Percentiles rank a stretch among this genome's conserved stretches.
Evolutionary conservation across 2,329 filamentous ascomycete genomes (phyloP).

Genomic region (Xylaria sp.): DNA sequence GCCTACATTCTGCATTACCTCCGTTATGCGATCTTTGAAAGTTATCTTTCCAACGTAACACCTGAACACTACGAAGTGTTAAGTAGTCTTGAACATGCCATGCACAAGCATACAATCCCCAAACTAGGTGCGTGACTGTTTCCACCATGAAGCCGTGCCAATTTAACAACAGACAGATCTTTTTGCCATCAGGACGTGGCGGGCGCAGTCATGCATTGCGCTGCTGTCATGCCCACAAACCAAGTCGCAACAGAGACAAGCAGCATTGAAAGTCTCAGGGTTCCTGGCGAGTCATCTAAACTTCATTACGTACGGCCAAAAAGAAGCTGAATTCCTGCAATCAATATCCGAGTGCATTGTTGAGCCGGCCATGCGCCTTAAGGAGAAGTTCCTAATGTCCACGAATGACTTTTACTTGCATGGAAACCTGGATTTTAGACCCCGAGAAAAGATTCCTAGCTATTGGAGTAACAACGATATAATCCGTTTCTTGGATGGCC

Average conservation of each 20-base stretch:
- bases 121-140: conserved; percentile 1
- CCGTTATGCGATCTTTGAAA: not conserved
- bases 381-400: conserved; percentile 44
- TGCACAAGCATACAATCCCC: not conserved
- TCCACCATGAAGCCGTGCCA: not conserved
- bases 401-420: conserved; percentile 43
- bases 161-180: conserved; percentile 2
- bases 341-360: conserved; percentile 30
- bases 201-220: conserved; percentile 33
- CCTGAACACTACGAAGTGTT: not conserved
- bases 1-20: conserved; percentile 10
- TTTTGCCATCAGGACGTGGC: conserved; percentile 13
- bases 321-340: not conserved
- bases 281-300: not conserved
- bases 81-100: not conserved
- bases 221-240: conserved; percentile 34
- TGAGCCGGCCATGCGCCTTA: conserved; percentile 40
- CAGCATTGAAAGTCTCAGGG: conserved; percentile 23
- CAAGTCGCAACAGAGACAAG: conserved; percentile 26
- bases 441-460: conserved; percentile 25
- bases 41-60: not conserved
- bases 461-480: conserved; percentile 20
- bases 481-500: conserved; percentile 33
- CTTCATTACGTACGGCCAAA: not conserved
- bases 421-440: conserved; percentile 36